Evolutionary conservation across 345 rosid species (phyloP).

Genomic region (Viola odorata): DNA sequence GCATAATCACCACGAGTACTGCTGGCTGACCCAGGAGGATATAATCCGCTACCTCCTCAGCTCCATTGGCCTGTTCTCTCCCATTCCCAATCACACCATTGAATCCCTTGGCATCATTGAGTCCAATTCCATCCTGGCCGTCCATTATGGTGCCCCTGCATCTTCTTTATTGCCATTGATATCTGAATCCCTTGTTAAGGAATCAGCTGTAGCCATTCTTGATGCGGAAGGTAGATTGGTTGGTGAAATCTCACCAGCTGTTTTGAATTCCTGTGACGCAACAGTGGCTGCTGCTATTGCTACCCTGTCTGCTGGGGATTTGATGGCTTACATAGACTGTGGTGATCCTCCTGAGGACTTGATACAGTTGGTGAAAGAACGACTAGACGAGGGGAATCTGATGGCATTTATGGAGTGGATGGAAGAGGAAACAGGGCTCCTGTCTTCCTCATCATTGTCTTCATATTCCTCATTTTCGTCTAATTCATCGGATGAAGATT

Average conservation of each 20-base stretch:
- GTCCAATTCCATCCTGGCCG: slow-evolving; percentile 19
- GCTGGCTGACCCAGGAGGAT: slow-evolving; percentile 69
- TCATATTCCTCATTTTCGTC: slow-evolving; percentile 24
- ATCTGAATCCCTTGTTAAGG: slow-evolving; percentile 27
- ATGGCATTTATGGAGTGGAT: slow-evolving; percentile 31
- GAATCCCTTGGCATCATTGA: slow-evolving; percentile 46
- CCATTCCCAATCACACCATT: slow-evolving; percentile 33
- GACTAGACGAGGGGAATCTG: slow-evolving; percentile 38
- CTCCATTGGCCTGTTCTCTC: slow-evolving; percentile 41
- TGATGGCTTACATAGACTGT: slow-evolving; percentile 53
- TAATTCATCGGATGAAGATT: slow-evolving; percentile 47
- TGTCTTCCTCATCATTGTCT: slow-evolving; percentile 5
- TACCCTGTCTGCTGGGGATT: slow-evolving; percentile 45
- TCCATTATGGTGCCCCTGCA: slow-evolving; percentile 44
- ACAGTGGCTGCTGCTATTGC: slow-evolving; percentile 42
- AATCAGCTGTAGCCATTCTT: slow-evolving; percentile 45
- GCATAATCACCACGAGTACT: slow-evolving; percentile 43
- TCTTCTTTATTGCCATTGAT: slow-evolving; percentile 33
- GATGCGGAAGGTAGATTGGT: slow-evolving; percentile 32
- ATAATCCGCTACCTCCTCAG: slow-evolving; percentile 51
- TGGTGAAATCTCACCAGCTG: slow-evolving; percentile 49
- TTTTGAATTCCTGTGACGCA: slow-evolving; percentile 39
- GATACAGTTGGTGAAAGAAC: slow-evolving; percentile 36
- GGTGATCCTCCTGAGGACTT: slow-evolving; percentile 44
- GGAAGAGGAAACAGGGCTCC: slow-evolving; percentile 33